Base-by-base conservation (phyloP, 148 eudicot species). In the Vaccinium darrowii region DNA sequence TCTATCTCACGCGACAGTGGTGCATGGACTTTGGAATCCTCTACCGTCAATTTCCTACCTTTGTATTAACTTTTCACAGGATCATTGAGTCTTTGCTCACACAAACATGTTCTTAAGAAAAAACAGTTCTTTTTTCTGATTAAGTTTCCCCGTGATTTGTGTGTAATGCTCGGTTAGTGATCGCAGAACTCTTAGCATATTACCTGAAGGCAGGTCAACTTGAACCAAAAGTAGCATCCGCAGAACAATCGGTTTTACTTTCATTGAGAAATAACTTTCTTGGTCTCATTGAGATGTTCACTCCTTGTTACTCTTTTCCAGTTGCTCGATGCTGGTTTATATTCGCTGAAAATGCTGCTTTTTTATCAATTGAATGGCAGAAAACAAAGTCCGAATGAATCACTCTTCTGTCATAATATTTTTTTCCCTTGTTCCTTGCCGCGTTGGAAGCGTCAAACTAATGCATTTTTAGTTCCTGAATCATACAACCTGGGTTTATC, bases 51-150 rank as follows among this genome's bases (percentile, higher is more conserved):
- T 51, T 23, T 23, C 19, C 53, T 50, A 11, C 57, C 57, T 33
- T 51, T 52, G 80, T 78, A 78, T 12, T 11, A 76, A 49, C 52
- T 18, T 76, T 75, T 76, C 56, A 76, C 54, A 10, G 79, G 56
- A 52, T 14, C 39, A 7, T 53, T 6, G 33, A 78, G 60, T 54
- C 21, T 9, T 51, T 2, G 3, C 33, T 52, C 80, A 23, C 8
- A 51, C 25, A 13, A 52, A 10, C 60, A 78, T 52, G 16, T 27
- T 30, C 36, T 15, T 60, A 25, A 21, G 25, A 27, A 71, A 71
- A 71, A 71, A 2, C 43, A 5, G 74, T 30, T 15, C 18, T 5
- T 78, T 13, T 76, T 76, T 13, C 8, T 0, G 25, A 50, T 78
- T 9, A 52, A 52, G 80, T 78, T 21, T 52, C 23, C 9, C 57